A percentile compares a stretch with the other conserved stretches of the same genome.
These are phyloP conservation scores for Ascodesmis nigricans DNA, from an alignment of 495 filamentous ascomycete species.

Conservation along the genomic window DNA sequence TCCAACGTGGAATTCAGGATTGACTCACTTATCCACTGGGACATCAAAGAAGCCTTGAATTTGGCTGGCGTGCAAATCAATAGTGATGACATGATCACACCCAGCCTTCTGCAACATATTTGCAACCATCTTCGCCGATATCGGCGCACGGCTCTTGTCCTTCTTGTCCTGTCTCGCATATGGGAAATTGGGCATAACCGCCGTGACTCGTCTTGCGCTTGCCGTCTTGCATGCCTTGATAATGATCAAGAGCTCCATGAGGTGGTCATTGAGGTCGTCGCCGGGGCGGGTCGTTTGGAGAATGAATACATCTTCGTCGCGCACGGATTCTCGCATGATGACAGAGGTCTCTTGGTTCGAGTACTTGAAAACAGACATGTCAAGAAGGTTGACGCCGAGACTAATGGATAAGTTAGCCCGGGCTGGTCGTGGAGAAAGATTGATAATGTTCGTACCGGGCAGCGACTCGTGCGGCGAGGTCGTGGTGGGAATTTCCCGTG, in stretches of 20 bases:
- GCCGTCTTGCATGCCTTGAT: conserved; percentile 97
- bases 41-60: conserved; percentile 28
- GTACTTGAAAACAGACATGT: conserved; percentile 91
- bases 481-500: conserved; percentile 87
- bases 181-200: conserved; percentile 85
- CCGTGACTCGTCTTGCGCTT: conserved; percentile 72
- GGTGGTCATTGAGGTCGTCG: conserved; percentile 92
- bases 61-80: conserved; percentile 38
- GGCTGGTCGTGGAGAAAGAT: no score
- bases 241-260: conserved; percentile 98
- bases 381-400: conserved; percentile 75
- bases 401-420: conserved; percentile 28
- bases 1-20: not conserved
- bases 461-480: conserved; percentile 73
- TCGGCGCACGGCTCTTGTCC: conserved; percentile 39
- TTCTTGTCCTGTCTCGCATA: conserved; percentile 98
- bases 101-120: conserved; percentile 23
- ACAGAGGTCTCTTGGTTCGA: conserved; percentile 97
- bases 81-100: conserved; percentile 39
- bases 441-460: no score
- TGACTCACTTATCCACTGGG: conserved; percentile 30
- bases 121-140: conserved; percentile 22
- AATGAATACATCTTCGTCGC: conserved; percentile 97
- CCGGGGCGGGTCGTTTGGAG: conserved; percentile 85
- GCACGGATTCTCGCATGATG: conserved; percentile 88